Percentiles rank a stretch among this genome's conserved stretches.
Conservation (phyloP, 805 yeast species). For the Scheffersomyces amazonensis region DNA sequence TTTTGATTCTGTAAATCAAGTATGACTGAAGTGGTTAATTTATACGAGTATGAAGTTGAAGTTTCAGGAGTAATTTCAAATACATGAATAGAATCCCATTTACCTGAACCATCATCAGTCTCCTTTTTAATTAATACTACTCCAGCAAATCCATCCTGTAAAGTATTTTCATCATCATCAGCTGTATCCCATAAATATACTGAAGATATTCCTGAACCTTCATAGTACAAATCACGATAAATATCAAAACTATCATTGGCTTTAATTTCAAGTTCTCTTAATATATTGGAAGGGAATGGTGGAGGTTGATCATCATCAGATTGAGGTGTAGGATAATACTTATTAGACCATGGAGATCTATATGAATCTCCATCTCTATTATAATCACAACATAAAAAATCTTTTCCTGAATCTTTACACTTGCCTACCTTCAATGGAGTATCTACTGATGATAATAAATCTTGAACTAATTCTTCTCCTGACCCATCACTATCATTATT, state of each 20-base stretch:
- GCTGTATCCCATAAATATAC: conserved; percentile 90
- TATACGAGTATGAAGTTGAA: conserved; percentile 47
- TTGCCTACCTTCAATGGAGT: conserved; percentile 62
- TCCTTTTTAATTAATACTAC: conserved; percentile 82
- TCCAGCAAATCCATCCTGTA: conserved; percentile 75
- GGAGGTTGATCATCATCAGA: conserved; percentile 59
- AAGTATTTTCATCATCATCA: conserved; percentile 43
- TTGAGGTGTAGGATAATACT: conserved; percentile 50
- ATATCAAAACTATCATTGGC: conserved; percentile 91
- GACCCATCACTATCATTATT: conserved; percentile 15
- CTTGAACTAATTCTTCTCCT: conserved; percentile 69
- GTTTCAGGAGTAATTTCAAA: conserved; percentile 61
- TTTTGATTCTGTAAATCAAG: conserved; percentile 51
- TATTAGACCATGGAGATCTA: conserved; percentile 88
- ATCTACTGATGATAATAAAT: conserved; percentile 81
- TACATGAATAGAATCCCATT: conserved; percentile 95
- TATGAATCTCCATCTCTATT: conserved; percentile 92
- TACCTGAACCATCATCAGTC: conserved; percentile 47
- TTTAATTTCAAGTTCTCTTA: conserved; percentile 72
- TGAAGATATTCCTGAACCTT: conserved; percentile 81
- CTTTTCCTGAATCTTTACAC: conserved; percentile 58
- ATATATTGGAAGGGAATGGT: conserved; percentile 64
- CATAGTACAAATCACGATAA: conserved; percentile 90
- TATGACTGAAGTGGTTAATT: conserved; percentile 84
- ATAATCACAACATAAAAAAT: conserved; percentile 84